Percentiles rank a stretch among this genome's conserved stretches.
Evolutionary conservation across 345 rosid species (phyloP).

Genomic region (Boechera stricta): DNA sequence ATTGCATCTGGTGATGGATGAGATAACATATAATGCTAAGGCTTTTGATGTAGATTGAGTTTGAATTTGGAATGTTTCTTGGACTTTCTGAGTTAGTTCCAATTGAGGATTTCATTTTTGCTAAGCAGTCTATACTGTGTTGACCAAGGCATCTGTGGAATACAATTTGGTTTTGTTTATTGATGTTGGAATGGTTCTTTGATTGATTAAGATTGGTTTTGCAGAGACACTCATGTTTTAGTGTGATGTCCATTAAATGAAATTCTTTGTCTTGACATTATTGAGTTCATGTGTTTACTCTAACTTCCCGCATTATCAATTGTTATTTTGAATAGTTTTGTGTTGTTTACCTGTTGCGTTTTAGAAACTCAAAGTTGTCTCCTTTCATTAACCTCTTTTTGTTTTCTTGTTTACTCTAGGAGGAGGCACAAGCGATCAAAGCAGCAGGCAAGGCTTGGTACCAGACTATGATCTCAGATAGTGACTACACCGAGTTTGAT

Average conservation of each 20-base stretch:
- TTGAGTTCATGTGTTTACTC: neutral
- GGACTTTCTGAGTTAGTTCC: neutral
- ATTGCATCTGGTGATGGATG: neutral
- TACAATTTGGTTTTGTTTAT: neutral
- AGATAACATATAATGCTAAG: neutral
- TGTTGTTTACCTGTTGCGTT: neutral
- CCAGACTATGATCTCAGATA: conserved; percentile 88
- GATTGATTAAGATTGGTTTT: neutral
- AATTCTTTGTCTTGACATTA: neutral
- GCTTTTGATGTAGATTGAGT: neutral
- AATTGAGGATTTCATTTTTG: neutral
- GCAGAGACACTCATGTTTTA: neutral
- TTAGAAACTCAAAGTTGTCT: neutral
- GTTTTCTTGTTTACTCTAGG: conserved; percentile 50
- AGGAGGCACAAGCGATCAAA: conserved; percentile 73
- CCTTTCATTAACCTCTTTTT: neutral
- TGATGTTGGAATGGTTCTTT: neutral
- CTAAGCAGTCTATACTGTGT: neutral
- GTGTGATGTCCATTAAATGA: neutral
- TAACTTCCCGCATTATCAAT: neutral
- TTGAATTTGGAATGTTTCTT: neutral
- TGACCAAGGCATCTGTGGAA: neutral
- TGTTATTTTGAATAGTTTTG: neutral
- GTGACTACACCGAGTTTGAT: conserved; percentile 88
- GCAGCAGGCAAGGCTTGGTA: conserved; percentile 97